Evolutionary conservation across 2,329 filamentous ascomycete species (phyloP).

Genomic region (Verticillium longisporum): DNA sequence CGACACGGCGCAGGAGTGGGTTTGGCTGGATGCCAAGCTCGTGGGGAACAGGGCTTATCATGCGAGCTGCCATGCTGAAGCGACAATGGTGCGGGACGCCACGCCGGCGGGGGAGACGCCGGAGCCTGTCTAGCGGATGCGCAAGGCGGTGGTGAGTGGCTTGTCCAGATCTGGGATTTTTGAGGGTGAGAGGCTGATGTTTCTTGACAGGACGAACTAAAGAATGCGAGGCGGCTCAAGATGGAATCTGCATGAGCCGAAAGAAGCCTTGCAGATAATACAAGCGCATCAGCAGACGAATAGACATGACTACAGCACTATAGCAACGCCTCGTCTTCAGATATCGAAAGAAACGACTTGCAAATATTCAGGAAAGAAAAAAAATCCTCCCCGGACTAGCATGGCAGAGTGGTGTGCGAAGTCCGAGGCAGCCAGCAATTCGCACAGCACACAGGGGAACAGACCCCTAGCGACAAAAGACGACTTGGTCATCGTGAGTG

Average conservation of each 20-base stretch:
- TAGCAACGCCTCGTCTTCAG: neutral
- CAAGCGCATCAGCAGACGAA: neutral
- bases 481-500: neutral
- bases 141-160: constrained; percentile 61
- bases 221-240: constrained; percentile 21
- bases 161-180: neutral
- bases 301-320: neutral
- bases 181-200: constrained; percentile 12
- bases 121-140: constrained; percentile 63
- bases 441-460: neutral
- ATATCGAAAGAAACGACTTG: neutral
- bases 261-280: neutral
- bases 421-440: neutral
- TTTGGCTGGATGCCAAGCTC: constrained; percentile 84
- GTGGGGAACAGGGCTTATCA: constrained; percentile 80
- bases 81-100: constrained; percentile 56
- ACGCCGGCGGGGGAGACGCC: constrained; percentile 46
- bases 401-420: neutral
- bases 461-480: neutral
- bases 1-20: constrained; percentile 90
- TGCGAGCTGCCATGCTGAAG: constrained; percentile 81
- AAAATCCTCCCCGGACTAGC: neutral
- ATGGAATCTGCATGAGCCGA: constrained; percentile 11
- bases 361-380: neutral
- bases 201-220: constrained; percentile 23